Evolutionary conservation across 768 basidiomycete genomes (phyloP), one percentile per base, ranked within the genome.

Genomic region (Gautieria morchelliformis): DNA sequence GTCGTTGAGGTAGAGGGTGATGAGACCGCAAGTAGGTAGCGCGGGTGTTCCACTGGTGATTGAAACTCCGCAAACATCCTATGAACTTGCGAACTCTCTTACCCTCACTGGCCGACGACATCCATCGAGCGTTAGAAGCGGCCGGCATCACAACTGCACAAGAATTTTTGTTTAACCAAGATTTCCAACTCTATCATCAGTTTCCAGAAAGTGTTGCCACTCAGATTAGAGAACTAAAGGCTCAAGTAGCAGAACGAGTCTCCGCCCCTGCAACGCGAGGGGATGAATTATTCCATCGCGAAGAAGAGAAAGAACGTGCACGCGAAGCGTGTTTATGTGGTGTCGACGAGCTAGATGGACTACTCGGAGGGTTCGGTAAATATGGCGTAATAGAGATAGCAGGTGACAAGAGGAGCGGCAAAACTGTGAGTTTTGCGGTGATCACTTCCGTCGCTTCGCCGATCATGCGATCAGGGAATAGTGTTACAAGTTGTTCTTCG

Each of bases 341-440:
- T 12, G 65, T 83, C 3, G 66, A 65, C 4, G 71, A 72, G 46
- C 68, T 87, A 24, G 85, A 88, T 63, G 65, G 64, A 12, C 65
- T 87, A 11, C 69, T 87, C 19, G 59, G 44, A 32, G 78, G 78
- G 0, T 73, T 85, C 52, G 72, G 72, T n/a, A 70, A 72, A 19
- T 70, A 75, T 47, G 74, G 75, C 22, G 73, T 90, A 14, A 71
- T 87, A 51, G 87, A 90, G 63, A 72, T 90, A 39, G 83, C 86
- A 30, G 89, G 88, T 10, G 78, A 81, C 19, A 75, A 69, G 64
- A 75, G 72, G 7, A 79, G 82, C 14, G 87, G 86, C 35, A 89
- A 87, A 75, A 81, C 84, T 58, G 89, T 88, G 65, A 59, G 81
- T 54, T 59, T 44, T 24, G 39, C 35, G 39, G 22, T 52, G 33